Percentiles rank a stretch among this genome's conserved stretches.
Conservation (phyloP, 1,284 basidiomycete genomes). For the Rhodotorula sp. region DNA sequence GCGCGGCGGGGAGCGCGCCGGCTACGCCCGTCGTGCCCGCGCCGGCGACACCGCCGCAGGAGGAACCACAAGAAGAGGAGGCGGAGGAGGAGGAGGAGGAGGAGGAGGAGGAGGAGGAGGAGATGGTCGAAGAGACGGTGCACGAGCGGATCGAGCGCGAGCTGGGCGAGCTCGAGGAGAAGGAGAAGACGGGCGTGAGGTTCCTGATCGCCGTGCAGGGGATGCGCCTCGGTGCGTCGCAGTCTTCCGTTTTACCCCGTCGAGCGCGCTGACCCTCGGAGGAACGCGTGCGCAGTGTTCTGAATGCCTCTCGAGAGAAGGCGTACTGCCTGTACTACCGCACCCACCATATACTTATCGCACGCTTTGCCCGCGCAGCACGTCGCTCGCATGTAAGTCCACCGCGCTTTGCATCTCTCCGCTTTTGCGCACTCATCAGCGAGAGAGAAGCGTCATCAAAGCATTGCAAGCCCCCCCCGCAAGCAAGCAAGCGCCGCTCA, state of each 20-base stretch:
- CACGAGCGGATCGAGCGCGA: slow-evolving; percentile 41
- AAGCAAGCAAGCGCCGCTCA: not conserved
- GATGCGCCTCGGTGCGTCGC: slow-evolving; percentile 30
- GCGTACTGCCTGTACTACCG: no score
- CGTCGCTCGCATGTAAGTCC: not conserved
- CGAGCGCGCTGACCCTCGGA: no score
- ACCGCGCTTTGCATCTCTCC: not conserved
- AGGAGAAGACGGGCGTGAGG: slow-evolving; percentile 23
- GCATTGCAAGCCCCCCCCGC: not conserved
- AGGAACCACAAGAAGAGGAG: not conserved
- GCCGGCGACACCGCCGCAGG: no score
- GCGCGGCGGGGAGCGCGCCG: not conserved
- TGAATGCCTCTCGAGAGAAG: no score
- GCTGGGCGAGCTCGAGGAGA: slow-evolving; percentile 34
- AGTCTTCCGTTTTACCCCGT: not conserved
- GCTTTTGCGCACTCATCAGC: no score
- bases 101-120: not conserved
- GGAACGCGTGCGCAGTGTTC: not conserved
- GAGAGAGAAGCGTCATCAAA: not conserved
- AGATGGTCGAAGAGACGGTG: slow-evolving; percentile 39
- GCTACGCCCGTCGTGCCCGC: not conserved
- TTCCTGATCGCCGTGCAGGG: slow-evolving; percentile 39
- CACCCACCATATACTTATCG: not conserved
- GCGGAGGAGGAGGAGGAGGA: slow-evolving; percentile 1
- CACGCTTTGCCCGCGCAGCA: not conserved